Conservation (phyloP, 352 stramenopile species). For the Phytophthora macrochlamydospora region DNA sequence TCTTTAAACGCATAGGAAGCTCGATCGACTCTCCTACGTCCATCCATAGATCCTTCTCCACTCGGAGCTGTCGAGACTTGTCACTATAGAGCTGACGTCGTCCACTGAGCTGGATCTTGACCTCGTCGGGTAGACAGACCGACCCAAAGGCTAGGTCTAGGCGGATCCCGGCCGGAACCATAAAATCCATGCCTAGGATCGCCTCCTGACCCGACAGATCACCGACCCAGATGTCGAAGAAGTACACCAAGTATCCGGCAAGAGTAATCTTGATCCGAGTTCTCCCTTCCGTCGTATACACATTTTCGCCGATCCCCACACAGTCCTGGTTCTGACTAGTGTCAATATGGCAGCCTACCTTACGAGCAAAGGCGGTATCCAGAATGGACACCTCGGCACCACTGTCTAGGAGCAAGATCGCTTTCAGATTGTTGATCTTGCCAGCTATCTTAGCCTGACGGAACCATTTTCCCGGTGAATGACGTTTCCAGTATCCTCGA, state of each 20-base stretch:
- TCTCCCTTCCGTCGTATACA: constrained; percentile 4
- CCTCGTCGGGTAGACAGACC: too few relatives aligned
- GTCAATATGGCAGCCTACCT: constrained; percentile 24
- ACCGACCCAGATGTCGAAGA: constrained; percentile 16
- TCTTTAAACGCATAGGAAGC: too few relatives aligned
- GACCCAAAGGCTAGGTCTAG: background rate
- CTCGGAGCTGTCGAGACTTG: too few relatives aligned
- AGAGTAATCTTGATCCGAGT: constrained; percentile 21
- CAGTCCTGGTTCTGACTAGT: constrained; percentile 10
- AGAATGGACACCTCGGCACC: constrained; percentile 24
- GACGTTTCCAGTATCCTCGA: constrained; percentile 29
- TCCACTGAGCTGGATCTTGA: too few relatives aligned
- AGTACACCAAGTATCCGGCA: constrained; percentile 9
- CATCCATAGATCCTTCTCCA: too few relatives aligned
- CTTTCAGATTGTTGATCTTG: constrained; percentile 20
- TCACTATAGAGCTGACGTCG: too few relatives aligned
- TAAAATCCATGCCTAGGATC: constrained; percentile 24
- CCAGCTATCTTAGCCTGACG: constrained; percentile 24
- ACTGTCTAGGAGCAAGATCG: constrained; percentile 27
- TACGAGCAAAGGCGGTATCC: constrained; percentile 26
- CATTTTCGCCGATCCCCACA: constrained; percentile 12
- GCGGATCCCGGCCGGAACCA: constrained; percentile 6
- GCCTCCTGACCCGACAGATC: constrained; percentile 14
- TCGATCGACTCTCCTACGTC: too few relatives aligned
- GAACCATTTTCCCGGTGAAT: constrained; percentile 22